These are phyloP conservation scores for Boletus tylopilopsis DNA, from an alignment of 768 basidiomycete genomes.

Conservation along the genomic window DNA sequence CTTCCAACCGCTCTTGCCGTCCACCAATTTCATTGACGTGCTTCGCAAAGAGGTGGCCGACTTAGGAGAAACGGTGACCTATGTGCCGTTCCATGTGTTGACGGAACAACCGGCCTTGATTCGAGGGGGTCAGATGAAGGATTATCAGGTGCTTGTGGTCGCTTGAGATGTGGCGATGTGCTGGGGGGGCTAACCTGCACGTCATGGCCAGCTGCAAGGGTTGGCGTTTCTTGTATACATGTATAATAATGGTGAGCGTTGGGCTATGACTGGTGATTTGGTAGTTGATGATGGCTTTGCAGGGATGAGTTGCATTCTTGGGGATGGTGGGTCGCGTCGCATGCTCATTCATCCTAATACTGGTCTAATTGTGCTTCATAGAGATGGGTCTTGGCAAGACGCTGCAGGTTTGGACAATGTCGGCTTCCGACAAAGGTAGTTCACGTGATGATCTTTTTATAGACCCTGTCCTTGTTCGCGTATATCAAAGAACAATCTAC, in stretches of 20 bases:
- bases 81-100: constrained; percentile 37
- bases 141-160: constrained; percentile 55
- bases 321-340: constrained; percentile 49
- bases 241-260: constrained; percentile 56
- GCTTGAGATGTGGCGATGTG: background rate
- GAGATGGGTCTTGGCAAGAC: constrained; percentile 67
- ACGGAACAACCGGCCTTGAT: constrained; percentile 49
- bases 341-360: too few species aligned
- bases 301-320: constrained; percentile 71
- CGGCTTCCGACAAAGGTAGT: too few species aligned
- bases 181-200: background rate
- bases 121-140: constrained; percentile 59
- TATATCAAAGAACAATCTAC: constrained; percentile 55
- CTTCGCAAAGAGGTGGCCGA: constrained; percentile 32
- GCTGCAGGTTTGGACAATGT: constrained; percentile 40
- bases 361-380: constrained; percentile 15
- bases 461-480: constrained; percentile 64
- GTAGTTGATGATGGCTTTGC: background rate
- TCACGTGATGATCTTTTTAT: constrained; percentile 1
- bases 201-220: constrained; percentile 45
- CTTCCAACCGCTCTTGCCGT: constrained; percentile 46
- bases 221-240: constrained; percentile 62
- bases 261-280: background rate
- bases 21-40: constrained; percentile 36
- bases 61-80: constrained; percentile 23